phyloP scores from a whole-genome alignment of 2,329 filamentous ascomycete species.

The Parafenestella ontariensis region DNA sequence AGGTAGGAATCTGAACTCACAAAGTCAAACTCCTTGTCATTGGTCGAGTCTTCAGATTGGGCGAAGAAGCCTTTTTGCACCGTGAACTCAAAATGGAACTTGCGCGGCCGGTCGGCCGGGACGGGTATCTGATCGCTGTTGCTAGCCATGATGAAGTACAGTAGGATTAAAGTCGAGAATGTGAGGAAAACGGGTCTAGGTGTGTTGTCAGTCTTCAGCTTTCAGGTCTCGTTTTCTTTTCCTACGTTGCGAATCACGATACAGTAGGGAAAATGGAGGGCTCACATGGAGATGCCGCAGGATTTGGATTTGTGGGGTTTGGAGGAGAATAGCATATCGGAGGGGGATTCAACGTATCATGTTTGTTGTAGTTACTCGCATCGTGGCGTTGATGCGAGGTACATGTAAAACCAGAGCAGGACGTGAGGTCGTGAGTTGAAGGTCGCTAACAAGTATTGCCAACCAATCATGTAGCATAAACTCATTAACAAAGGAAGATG shows the following conservation, averaged over 20 bases:
- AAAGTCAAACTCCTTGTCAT: constrained; percentile 67
- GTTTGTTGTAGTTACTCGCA: background rate
- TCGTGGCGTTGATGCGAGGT: background rate
- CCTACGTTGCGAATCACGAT: background rate
- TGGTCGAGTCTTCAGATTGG: constrained; percentile 66
- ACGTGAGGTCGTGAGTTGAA: background rate
- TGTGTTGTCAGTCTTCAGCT: background rate
- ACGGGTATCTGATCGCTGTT: constrained; percentile 1
- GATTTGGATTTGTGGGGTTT: constrained; percentile 2
- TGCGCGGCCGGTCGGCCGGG: constrained; percentile 4
- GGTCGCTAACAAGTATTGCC: background rate
- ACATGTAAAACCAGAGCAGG: background rate
- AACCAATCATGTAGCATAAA: background rate
- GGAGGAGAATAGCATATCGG: constrained; percentile 11
- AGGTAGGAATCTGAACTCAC: constrained; percentile 48
- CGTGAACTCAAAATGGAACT: constrained; percentile 62
- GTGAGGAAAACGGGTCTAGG: constrained; percentile 24
- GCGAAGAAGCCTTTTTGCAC: constrained; percentile 68
- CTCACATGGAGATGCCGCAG: constrained; percentile 13
- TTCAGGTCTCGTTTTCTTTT: background rate
- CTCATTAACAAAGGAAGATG: background rate
- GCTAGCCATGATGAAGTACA: constrained; percentile 17
- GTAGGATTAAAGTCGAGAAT: constrained; percentile 7
- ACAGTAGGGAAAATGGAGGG: background rate
- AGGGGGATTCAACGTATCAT: constrained; percentile 5